Conservation (phyloP, 2,329 filamentous ascomycete species). For the Sclerotinia borealis region DNA sequence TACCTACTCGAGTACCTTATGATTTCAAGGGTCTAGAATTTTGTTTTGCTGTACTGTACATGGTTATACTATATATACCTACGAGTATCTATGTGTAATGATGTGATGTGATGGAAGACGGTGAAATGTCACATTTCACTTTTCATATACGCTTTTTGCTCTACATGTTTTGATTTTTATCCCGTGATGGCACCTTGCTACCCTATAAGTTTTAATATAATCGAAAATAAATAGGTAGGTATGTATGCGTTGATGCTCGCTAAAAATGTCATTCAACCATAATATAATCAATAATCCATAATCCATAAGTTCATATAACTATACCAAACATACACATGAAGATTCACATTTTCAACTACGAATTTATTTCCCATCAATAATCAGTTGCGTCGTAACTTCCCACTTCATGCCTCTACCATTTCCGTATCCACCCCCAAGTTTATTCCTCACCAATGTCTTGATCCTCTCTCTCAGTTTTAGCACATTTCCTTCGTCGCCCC, state of each 20-base stretch:
- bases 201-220: neutral
- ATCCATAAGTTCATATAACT: neutral
- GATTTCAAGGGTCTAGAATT: neutral
- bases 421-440: slow-evolving; percentile 83
- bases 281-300: too few species aligned
- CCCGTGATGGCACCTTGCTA: neutral
- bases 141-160: neutral
- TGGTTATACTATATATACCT: too few species aligned
- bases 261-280: too few species aligned
- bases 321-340: neutral
- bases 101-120: neutral
- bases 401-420: slow-evolving; percentile 72
- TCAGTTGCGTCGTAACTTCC: slow-evolving; percentile 86
- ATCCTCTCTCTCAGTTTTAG: slow-evolving; percentile 70
- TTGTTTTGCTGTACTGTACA: too few species aligned
- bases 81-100: neutral
- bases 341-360: too few species aligned
- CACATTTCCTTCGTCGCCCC: slow-evolving; percentile 59
- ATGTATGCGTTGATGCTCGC: neutral
- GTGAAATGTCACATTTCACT: neutral
- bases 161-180: neutral
- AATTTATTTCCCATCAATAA: slow-evolving; percentile 23
- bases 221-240: neutral
- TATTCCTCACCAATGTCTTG: slow-evolving; percentile 72
- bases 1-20: too few species aligned